Conservation (phyloP, 192 early-diverging fungal genomes). For the Jimgerdemannia flammicorona region DNA sequence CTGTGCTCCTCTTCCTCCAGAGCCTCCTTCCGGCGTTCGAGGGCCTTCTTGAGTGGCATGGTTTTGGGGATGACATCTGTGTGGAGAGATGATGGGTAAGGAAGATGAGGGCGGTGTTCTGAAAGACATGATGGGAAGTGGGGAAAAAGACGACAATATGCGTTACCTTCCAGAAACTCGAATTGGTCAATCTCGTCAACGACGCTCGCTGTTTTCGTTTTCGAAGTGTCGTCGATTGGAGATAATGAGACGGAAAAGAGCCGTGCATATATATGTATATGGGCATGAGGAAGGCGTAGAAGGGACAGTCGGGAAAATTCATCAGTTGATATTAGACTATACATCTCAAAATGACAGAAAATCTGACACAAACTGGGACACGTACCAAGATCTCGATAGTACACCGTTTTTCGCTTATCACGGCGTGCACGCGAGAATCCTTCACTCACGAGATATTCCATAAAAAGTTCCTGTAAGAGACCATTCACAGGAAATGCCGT, state of each 20-base stretch:
- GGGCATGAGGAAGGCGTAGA: too few species aligned
- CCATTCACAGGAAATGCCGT: not conserved
- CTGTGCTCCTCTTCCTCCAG: constrained; percentile 30
- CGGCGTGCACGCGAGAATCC: constrained; percentile 55
- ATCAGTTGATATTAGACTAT: too few species aligned
- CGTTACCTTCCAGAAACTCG: constrained; percentile 27
- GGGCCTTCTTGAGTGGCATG: constrained; percentile 36
- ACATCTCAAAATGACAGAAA: too few species aligned
- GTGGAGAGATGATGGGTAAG: too few species aligned
- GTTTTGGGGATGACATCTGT: constrained; percentile 41
- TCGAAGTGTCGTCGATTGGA: too few species aligned
- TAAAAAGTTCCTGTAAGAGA: constrained; percentile 55
- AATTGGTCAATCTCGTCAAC: constrained; percentile 32
- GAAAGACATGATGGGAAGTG: too few species aligned
- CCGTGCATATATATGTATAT: too few species aligned
- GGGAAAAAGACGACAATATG: too few species aligned
- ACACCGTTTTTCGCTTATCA: constrained; percentile 69
- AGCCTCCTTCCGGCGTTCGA: constrained; percentile 32
- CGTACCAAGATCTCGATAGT: constrained; percentile 73
- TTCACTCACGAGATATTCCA: constrained; percentile 62
- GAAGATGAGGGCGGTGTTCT: constrained; percentile 26
- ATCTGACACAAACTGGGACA: too few species aligned
- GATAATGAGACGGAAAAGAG: too few species aligned
- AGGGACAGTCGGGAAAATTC: too few species aligned
- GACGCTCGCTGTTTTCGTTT: constrained; percentile 18